Base-by-base conservation (phyloP, 2,329 filamentous ascomycete species). In the Arthroderma sp. region DNA sequence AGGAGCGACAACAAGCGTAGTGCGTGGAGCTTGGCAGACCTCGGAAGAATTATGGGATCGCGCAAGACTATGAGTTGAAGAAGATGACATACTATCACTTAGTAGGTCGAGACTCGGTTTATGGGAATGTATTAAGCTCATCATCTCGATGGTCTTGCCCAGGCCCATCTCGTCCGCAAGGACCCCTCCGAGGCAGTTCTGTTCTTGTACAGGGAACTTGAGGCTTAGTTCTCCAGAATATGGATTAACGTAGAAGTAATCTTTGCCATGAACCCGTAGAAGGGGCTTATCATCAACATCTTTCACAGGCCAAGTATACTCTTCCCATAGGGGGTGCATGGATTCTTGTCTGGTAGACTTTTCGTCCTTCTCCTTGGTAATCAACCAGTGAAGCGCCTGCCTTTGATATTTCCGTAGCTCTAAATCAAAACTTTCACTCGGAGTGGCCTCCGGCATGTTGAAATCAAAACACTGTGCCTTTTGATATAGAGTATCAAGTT, bases 391-490 rank as follows among this genome's bases (percentile, higher is more conserved):
- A 4, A 98, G 74, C 0, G 93, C 90, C 71, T 98, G 93, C 67
- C 90, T 95, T 69, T 98, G 93, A 64, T 98, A 98, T 55, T 88
- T 89, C 2, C 93, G 84, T 28, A 98, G 76, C 38, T 84, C 79
- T 83, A 98, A 84, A 4, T 79, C 79, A 70, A 98, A 98, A 0
- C 84, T 88, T 7, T 85, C 78, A 4, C 87, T 83, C 8, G 93
- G 91, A 64, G 95, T 86, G 8, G 88, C 85, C 69, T 89, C 85
- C 1, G 91, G 91, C 0, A 91, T 96, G 67, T 83, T 82, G 67
- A 98, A 97, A 69, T 98, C 93, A 66, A 97, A 97, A 0, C 89
- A 91, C 67, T 98, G 93, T 0, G 93, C 93, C 68, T 98, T 98
- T 66, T 86, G 88, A 72, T 98, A 98, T 1, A 98, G 74, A 0